These are phyloP conservation scores for Linum tenue DNA, from an alignment of 345 rosid species.

Conservation along the genomic window DNA sequence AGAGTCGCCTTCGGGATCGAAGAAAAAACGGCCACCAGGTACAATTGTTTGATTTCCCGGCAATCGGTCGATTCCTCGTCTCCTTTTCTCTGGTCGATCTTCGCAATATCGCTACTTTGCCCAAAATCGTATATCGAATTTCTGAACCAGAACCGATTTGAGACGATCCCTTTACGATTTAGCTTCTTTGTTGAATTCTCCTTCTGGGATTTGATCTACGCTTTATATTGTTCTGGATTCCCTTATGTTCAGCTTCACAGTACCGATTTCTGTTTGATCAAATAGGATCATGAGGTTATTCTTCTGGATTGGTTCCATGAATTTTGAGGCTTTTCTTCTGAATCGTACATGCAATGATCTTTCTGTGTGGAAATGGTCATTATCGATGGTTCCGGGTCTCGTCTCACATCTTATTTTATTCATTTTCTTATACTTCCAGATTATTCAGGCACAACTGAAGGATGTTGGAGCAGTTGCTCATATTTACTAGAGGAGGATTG, in stretches of 20 bases:
- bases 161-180: background rate
- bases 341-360: background rate
- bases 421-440: slow-evolving; percentile 18
- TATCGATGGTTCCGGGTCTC: background rate
- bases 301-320: background rate
- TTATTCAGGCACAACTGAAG: slow-evolving; percentile 18
- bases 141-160: background rate
- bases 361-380: background rate
- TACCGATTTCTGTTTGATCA: background rate
- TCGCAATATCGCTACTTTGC: background rate
- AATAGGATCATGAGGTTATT: background rate
- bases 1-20: background rate
- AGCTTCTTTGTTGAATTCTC: background rate
- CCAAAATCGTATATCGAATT: background rate
- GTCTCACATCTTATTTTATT: background rate
- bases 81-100: background rate
- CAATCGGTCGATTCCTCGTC: background rate
- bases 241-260: background rate
- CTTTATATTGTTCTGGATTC: too few relatives aligned
- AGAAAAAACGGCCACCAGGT: background rate
- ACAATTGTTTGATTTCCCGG: background rate
- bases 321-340: background rate
- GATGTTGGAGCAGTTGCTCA: slow-evolving; percentile 92
- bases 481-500: slow-evolving; percentile 93
- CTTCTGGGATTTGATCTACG: background rate